Conservation (phyloP, 805 yeast species). For the Peterozyma toletana region DNA sequence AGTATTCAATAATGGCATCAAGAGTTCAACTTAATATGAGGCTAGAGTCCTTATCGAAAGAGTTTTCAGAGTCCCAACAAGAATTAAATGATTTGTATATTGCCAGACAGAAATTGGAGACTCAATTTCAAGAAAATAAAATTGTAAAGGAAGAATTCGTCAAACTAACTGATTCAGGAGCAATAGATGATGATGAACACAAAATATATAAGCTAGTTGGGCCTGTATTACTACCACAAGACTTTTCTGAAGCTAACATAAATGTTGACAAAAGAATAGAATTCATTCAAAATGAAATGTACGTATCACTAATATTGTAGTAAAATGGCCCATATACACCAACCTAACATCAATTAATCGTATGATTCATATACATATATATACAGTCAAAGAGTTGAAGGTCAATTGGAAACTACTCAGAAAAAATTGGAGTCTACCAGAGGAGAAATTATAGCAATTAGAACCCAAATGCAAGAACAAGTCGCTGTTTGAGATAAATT, state of each 20-base stretch:
- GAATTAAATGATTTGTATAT: slow-evolving; percentile 42
- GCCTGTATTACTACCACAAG: slow-evolving; percentile 88
- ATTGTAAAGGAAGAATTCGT: slow-evolving; percentile 79
- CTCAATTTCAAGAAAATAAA: slow-evolving; percentile 89
- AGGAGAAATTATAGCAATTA: slow-evolving; percentile 40
- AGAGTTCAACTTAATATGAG: not conserved
- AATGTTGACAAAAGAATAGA: slow-evolving; percentile 88
- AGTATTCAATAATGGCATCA: not conserved
- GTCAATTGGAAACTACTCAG: slow-evolving; percentile 52
- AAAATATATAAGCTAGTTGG: slow-evolving; percentile 88
- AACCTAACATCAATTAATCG: not conserved
- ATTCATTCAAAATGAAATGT: slow-evolving; percentile 73
- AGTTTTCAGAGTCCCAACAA: slow-evolving; percentile 18
- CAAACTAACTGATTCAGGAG: slow-evolving; percentile 9
- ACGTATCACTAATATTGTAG: slow-evolving; percentile 8
- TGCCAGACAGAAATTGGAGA: slow-evolving; percentile 81
- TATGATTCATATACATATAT: slow-evolving; percentile 9
- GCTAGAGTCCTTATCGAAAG: slow-evolving; percentile 17
- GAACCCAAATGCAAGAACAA: slow-evolving; percentile 22
- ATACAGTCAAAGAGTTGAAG: slow-evolving; percentile 52
- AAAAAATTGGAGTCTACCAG: slow-evolving; percentile 52
- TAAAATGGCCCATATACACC: slow-evolving; percentile 2
- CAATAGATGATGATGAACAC: slow-evolving; percentile 51
- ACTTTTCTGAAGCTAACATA: slow-evolving; percentile 67
- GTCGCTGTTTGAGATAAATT: not conserved